These are phyloP conservation scores for Apiospora marii DNA, from an alignment of 2,329 filamentous ascomycete genomes.

Conservation along the genomic window DNA sequence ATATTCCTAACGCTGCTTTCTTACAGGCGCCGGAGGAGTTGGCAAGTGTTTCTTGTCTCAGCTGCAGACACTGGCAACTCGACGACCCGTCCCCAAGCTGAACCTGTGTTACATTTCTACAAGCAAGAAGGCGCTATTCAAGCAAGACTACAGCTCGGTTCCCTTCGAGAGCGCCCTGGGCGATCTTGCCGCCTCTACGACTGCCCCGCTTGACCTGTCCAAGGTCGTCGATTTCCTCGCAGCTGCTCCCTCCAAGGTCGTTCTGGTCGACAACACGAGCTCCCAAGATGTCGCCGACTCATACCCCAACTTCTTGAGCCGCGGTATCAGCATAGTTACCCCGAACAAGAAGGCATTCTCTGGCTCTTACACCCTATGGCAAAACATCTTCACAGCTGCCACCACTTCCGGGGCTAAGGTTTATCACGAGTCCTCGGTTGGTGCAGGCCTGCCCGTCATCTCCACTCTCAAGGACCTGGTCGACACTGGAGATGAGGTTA, in stretches of 20 bases:
- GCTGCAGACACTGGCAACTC: slow-evolving; percentile 71
- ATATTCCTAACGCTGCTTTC: slow-evolving; percentile 8
- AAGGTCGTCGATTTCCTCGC: slow-evolving; percentile 81
- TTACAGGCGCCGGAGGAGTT: slow-evolving; percentile 85
- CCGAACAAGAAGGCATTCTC: slow-evolving; percentile 99
- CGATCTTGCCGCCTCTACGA: slow-evolving; percentile 68
- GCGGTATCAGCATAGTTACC: slow-evolving; percentile 89
- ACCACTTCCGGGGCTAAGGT: slow-evolving; percentile 77
- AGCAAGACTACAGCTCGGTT: slow-evolving; percentile 74
- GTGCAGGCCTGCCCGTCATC: slow-evolving; percentile 91
- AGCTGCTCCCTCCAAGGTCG: slow-evolving; percentile 76
- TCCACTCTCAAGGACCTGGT: slow-evolving; percentile 95
- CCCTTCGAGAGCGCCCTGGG: slow-evolving; percentile 67
- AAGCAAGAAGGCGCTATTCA: slow-evolving; percentile 83
- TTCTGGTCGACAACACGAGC: slow-evolving; percentile 96
- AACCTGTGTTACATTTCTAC: slow-evolving; percentile 86
- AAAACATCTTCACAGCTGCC: slow-evolving; percentile 82
- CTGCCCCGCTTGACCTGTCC: slow-evolving; percentile 70
- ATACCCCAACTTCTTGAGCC: slow-evolving; percentile 82
- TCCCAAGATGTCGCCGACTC: slow-evolving; percentile 83
- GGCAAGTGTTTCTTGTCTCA: slow-evolving; percentile 91
- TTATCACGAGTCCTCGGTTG: slow-evolving; percentile 95
- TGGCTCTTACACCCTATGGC: slow-evolving; percentile 80
- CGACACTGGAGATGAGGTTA: slow-evolving; percentile 90
- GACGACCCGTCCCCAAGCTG: slow-evolving; percentile 73